These are phyloP conservation scores for Amanita rimosa DNA, from an alignment of 768 basidiomycete species.

Conservation along the genomic window DNA sequence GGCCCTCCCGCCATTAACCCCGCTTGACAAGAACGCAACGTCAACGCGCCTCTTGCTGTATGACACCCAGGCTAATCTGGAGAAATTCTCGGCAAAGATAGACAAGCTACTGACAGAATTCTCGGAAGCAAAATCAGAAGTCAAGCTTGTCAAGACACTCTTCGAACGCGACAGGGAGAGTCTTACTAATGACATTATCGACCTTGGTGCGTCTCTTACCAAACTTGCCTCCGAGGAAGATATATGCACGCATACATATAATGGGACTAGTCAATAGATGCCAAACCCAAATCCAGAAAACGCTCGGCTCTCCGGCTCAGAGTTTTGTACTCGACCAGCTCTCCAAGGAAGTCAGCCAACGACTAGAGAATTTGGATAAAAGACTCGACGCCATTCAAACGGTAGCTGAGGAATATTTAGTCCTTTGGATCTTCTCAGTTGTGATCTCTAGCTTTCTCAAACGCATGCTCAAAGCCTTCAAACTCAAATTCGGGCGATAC, in stretches of 20 bases:
- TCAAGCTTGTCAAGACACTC: slow-evolving; percentile 39
- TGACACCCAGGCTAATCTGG: slow-evolving; percentile 63
- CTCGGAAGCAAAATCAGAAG: slow-evolving; percentile 40
- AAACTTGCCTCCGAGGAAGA: slow-evolving; percentile 1
- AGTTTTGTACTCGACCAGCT: slow-evolving; percentile 24
- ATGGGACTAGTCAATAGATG: slow-evolving; percentile 42
- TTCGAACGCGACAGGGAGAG: slow-evolving; percentile 51
- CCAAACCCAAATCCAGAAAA: slow-evolving; percentile 48
- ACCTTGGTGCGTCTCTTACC: slow-evolving; percentile 33
- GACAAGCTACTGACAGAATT: slow-evolving; percentile 39
- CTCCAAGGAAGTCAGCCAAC: slow-evolving; percentile 27
- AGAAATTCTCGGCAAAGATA: slow-evolving; percentile 50
- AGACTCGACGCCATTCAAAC: slow-evolving; percentile 44
- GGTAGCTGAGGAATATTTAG: slow-evolving; percentile 19
- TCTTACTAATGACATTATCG: slow-evolving; percentile 41
- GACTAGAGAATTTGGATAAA: slow-evolving; percentile 38
- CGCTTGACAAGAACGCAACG: slow-evolving; percentile 54
- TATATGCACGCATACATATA: slow-evolving; percentile 2
- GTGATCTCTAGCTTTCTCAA: slow-evolving; percentile 28
- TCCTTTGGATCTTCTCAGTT: not conserved
- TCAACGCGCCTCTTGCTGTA: slow-evolving; percentile 65
- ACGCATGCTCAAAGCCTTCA: slow-evolving; percentile 36
- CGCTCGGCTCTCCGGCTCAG: slow-evolving; percentile 49
- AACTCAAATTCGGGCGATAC: slow-evolving; percentile 43
- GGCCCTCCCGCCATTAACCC: slow-evolving; percentile 30